These are phyloP conservation scores for Pyricularia sp. DNA, from an alignment of 2,329 filamentous ascomycete species.

Conservation along the genomic window DNA sequence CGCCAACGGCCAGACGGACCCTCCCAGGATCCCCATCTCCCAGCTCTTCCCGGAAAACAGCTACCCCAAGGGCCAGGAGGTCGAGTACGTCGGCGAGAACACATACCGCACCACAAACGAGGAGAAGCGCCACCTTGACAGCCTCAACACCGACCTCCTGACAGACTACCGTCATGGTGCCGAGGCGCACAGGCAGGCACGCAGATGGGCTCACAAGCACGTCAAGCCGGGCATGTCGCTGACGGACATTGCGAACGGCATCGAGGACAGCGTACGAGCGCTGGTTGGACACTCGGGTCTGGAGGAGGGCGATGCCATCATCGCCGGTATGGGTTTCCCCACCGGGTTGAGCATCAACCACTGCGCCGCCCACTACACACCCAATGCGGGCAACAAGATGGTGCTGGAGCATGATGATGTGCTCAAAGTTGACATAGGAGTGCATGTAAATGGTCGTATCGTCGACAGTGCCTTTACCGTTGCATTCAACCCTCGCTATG, in stretches of 20 bases:
- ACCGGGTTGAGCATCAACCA: conserved; percentile 76
- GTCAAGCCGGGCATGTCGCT: conserved; percentile 71
- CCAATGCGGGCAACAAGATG: conserved; percentile 75
- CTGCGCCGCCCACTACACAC: conserved; percentile 75
- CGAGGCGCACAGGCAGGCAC: conserved; percentile 72
- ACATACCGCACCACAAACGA: conserved; percentile 70
- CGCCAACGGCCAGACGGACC: conserved; percentile 64
- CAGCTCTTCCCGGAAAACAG: conserved; percentile 62
- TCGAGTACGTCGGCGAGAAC: conserved; percentile 71
- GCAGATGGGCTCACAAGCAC: conserved; percentile 69
- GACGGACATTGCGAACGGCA: conserved; percentile 72
- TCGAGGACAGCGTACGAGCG: conserved; percentile 69
- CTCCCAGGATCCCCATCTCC: conserved; percentile 64
- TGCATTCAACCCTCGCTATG: conserved; percentile 65
- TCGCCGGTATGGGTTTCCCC: conserved; percentile 75
- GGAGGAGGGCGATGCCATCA: conserved; percentile 65
- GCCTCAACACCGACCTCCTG: conserved; percentile 69
- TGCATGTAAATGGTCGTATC: conserved; percentile 71
- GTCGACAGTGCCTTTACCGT: conserved; percentile 77
- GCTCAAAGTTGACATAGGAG: conserved; percentile 75
- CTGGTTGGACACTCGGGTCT: conserved; percentile 67
- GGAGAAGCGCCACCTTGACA: conserved; percentile 76
- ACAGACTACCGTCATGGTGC: conserved; percentile 70
- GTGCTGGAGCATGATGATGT: conserved; percentile 65
- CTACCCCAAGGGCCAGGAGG: conserved; percentile 71